These are phyloP conservation scores for Chlorencoelia australis DNA, from an alignment of 2,329 filamentous ascomycete genomes.

Conservation along the genomic window DNA sequence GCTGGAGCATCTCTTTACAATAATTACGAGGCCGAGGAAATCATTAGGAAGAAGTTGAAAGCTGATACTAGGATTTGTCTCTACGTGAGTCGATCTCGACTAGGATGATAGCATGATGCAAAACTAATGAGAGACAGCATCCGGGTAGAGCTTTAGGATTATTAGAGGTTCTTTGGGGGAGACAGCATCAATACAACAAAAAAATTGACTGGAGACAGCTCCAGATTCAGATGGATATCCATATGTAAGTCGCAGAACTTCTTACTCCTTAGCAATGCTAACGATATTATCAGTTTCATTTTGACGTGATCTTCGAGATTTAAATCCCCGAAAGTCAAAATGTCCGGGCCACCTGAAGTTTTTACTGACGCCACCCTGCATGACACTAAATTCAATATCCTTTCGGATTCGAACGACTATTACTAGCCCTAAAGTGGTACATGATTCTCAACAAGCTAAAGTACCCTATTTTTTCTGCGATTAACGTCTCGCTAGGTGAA, in stretches of 20 bases:
- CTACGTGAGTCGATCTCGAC: slow-evolving; percentile 25
- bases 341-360: too few relatives aligned
- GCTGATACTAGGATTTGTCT: slow-evolving; percentile 20
- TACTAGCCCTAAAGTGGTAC: too few relatives aligned
- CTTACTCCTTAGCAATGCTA: slow-evolving; percentile 1
- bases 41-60: slow-evolving; percentile 21
- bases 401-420: too few relatives aligned
- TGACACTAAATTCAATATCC: too few relatives aligned
- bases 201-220: slow-evolving; percentile 26
- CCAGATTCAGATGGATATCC: slow-evolving; percentile 24
- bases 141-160: slow-evolving; percentile 23
- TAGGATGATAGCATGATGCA: too few relatives aligned
- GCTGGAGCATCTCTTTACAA: slow-evolving; percentile 23
- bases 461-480: too few relatives aligned
- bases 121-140: slow-evolving; percentile 17
- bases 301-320: too few relatives aligned
- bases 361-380: too few relatives aligned
- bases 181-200: slow-evolving; percentile 22
- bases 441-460: too few relatives aligned
- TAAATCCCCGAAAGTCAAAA: too few relatives aligned
- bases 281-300: too few relatives aligned
- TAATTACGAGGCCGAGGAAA: slow-evolving; percentile 18
- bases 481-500: too few relatives aligned
- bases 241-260: slow-evolving; percentile 15
- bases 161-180: slow-evolving; percentile 24